These are phyloP conservation scores for Ophiostoma quercus DNA, from an alignment of 2,329 filamentous ascomycete genomes.

Conservation along the genomic window DNA sequence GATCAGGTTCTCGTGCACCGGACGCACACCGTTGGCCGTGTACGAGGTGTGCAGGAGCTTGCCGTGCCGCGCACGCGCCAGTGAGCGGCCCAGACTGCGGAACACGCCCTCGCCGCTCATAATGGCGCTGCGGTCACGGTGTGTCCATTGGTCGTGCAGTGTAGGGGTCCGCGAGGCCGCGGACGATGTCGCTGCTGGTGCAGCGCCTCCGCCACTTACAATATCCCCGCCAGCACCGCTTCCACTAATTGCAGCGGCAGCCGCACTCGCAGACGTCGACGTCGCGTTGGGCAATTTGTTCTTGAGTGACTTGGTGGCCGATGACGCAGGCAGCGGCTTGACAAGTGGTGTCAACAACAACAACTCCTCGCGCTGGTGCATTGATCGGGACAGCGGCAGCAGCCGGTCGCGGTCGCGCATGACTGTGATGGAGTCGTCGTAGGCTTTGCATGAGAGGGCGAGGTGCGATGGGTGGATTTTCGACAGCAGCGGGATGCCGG, in stretches of 20 bases:
- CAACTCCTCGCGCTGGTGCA: constrained; percentile 83
- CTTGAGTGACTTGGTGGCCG: constrained; percentile 65
- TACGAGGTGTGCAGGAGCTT: constrained; percentile 92
- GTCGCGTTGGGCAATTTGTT: constrained; percentile 30
- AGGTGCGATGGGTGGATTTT: constrained; percentile 79
- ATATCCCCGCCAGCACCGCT: not conserved
- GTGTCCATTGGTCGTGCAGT: constrained; percentile 52
- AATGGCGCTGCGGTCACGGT: constrained; percentile 57
- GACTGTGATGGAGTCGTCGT: constrained; percentile 88
- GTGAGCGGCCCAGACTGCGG: constrained; percentile 75
- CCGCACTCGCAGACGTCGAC: not conserved
- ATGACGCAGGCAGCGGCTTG: constrained; percentile 86
- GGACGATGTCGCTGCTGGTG: not conserved
- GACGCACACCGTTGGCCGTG: constrained; percentile 84
- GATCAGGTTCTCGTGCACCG: constrained; percentile 89
- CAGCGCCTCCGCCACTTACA: not conserved
- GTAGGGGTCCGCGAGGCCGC: constrained; percentile 31
- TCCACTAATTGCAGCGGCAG: not conserved
- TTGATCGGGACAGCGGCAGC: constrained; percentile 72
- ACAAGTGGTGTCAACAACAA: constrained; percentile 82
- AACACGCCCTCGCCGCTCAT: constrained; percentile 95
- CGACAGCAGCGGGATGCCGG: constrained; percentile 69
- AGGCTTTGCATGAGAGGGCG: constrained; percentile 74
- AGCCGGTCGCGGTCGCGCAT: constrained; percentile 83
- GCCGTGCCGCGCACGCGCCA: constrained; percentile 80